These are phyloP conservation scores for Ganoderma multipileum DNA, from an alignment of 1,284 basidiomycete genomes.

Conservation along the genomic window DNA sequence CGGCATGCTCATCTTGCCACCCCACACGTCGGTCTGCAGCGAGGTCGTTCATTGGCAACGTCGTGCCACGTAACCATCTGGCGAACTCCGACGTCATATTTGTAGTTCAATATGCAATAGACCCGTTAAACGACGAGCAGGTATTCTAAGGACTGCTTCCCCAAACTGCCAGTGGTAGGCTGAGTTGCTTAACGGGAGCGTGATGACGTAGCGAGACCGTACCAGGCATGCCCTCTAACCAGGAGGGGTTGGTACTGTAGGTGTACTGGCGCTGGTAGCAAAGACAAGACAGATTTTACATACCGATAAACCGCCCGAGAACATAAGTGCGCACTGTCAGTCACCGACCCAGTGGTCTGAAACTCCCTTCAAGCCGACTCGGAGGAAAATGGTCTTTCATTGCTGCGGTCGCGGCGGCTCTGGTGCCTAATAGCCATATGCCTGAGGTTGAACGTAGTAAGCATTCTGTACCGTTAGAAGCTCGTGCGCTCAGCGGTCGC, in stretches of 20 bases:
- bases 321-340: not conserved
- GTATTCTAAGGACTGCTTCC: not conserved
- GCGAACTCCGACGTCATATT: not conserved
- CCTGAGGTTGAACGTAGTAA: not conserved
- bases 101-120: not conserved
- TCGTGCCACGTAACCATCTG: not conserved
- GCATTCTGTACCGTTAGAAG: not conserved
- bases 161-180: not conserved
- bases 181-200: not conserved
- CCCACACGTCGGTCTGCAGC: not conserved
- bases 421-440: not conserved
- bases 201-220: not conserved
- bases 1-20: not conserved
- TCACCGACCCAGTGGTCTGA: not conserved
- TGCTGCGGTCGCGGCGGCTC: not conserved
- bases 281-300: not conserved
- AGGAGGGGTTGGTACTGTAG: no score
- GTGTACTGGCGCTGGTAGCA: not conserved
- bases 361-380: not conserved
- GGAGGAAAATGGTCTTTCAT: not conserved
- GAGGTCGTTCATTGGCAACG: not conserved
- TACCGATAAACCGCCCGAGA: not conserved
- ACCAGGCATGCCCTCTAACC: no score
- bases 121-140: not conserved
- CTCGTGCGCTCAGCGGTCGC: not conserved